Conservation (phyloP, 495 filamentous ascomycete genomes). For the Cairneyella variabilis region DNA sequence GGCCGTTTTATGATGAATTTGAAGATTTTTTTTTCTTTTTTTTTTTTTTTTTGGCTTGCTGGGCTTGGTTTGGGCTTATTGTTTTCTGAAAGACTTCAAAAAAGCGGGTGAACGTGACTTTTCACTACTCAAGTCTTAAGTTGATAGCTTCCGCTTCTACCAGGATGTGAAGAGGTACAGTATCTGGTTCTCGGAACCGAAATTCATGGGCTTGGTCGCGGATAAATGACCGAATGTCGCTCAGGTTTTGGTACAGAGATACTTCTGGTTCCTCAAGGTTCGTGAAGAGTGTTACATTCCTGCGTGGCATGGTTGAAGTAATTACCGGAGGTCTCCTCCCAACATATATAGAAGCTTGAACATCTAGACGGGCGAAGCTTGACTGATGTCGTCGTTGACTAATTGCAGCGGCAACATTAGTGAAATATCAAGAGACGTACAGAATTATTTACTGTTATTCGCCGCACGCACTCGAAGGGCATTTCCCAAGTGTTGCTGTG, state of each 20-base stretch:
- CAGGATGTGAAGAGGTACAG: not conserved
- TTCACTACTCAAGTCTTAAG: not conserved
- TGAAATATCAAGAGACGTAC: too few relatives aligned
- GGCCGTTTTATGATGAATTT: not conserved
- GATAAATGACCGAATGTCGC: not conserved
- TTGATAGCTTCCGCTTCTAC: not conserved
- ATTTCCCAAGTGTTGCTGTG: not conserved
- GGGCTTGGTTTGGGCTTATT: not conserved
- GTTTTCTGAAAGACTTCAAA: too few relatives aligned
- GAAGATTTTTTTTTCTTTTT: not conserved
- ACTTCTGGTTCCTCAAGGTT: not conserved
- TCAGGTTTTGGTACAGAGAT: not conserved
- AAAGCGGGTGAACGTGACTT: not conserved
- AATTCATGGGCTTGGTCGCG: not conserved
- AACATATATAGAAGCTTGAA: not conserved
- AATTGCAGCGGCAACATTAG: too few relatives aligned
- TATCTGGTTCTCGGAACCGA: not conserved
- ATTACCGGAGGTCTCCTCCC: not conserved
- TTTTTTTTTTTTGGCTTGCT: not conserved
- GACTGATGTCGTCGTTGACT: not conserved
- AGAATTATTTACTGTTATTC: not conserved
- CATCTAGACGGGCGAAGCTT: not conserved
- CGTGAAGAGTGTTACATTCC: not conserved
- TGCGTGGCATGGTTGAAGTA: not conserved
- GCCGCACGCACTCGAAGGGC: not conserved